Conservation (phyloP, 108 stramenopile species). For the Stephanodiscus triporus region DNA sequence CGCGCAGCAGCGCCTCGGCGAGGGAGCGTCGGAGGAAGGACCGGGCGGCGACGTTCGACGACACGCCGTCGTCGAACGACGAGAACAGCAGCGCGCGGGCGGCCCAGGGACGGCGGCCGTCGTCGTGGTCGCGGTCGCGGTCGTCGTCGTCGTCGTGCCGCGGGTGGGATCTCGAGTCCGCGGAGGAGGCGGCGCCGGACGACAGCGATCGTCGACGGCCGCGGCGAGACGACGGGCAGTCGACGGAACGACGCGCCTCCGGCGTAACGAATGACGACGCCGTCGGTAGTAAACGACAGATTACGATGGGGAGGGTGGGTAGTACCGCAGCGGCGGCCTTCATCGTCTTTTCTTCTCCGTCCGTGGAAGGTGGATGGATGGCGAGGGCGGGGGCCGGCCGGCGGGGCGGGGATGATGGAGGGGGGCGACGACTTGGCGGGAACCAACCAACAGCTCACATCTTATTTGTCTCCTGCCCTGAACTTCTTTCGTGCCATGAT, state of each 20-base stretch:
- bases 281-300: neutral
- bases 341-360: too few species aligned
- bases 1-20: constrained; percentile 45
- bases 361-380: too few species aligned
- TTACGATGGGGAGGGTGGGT: neutral
- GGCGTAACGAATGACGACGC: neutral
- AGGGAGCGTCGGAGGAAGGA: constrained; percentile 68
- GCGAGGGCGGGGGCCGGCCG: too few species aligned
- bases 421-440: too few species aligned
- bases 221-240: too few species aligned
- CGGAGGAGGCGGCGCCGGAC: neutral
- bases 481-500: too few species aligned
- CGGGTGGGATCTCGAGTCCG: neutral
- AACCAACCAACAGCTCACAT: too few species aligned
- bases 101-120: constrained; percentile 13
- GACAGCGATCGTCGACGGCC: neutral
- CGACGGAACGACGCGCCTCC: too few species aligned
- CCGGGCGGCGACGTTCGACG: constrained; percentile 46
- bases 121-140: neutral
- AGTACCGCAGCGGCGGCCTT: neutral
- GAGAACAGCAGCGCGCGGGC: constrained; percentile 63
- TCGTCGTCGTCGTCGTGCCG: neutral
- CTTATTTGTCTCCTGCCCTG: too few species aligned
- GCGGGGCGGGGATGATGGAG: too few species aligned
- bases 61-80: constrained; percentile 76